These are phyloP conservation scores for Suhomyces maxii DNA, from an alignment of 1,139 yeast species.

Conservation along the genomic window DNA sequence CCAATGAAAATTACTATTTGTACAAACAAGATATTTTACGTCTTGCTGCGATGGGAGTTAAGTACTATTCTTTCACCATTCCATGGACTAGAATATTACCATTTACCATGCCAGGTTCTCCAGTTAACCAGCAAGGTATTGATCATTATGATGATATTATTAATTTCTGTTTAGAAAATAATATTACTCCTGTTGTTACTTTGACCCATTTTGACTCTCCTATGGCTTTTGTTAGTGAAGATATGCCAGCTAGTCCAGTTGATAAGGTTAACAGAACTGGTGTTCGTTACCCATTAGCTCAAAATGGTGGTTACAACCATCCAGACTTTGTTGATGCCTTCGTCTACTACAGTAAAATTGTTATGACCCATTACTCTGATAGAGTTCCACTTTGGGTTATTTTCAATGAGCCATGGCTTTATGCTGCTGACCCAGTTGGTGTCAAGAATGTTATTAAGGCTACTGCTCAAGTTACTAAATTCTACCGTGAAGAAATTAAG, in stretches of 20 bases:
- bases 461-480: constrained; percentile 27
- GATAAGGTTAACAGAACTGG: neutral
- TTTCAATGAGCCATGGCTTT: constrained; percentile 33
- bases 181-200: constrained; percentile 33
- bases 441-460: constrained; percentile 31
- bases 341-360: constrained; percentile 30
- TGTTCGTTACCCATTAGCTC: constrained; percentile 9
- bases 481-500: constrained; percentile 28
- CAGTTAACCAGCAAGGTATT: constrained; percentile 31
- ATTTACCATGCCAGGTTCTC: constrained; percentile 27
- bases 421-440: constrained; percentile 18
- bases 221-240: constrained; percentile 3
- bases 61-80: constrained; percentile 31
- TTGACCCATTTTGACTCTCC: constrained; percentile 39
- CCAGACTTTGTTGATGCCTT: constrained; percentile 30
- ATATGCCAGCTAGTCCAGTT: neutral
- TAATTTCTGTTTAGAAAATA: constrained; percentile 27
- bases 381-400: constrained; percentile 35
- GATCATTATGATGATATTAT: constrained; percentile 36
- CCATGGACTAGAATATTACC: constrained; percentile 39
- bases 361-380: constrained; percentile 32
- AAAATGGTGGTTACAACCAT: constrained; percentile 26
- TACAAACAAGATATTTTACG: constrained; percentile 35
- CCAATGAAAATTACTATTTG: constrained; percentile 33
- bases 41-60: constrained; percentile 34